A percentile compares a stretch with the other conserved stretches of the same genome.
phyloP scores from a whole-genome alignment of 306 rosid species.

The Ceratonia siliqua region DNA sequence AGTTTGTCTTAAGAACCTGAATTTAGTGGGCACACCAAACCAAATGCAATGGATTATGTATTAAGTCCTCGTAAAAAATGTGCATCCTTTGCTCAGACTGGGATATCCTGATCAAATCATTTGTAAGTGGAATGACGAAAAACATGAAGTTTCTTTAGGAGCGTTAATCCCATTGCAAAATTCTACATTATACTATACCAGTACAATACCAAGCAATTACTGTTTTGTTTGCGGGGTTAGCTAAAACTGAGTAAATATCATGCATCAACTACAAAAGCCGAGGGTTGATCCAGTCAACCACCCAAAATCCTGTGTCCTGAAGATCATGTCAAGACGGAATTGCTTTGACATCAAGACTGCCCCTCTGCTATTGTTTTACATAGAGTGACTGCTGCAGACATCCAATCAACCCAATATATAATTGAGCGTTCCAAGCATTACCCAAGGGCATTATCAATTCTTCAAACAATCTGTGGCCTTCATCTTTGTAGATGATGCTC shows the following conservation, averaged over 20 bases:
- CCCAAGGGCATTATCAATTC: constrained; percentile 34
- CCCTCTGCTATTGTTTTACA: background rate
- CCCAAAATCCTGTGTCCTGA: background rate
- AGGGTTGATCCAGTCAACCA: background rate
- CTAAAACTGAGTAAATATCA: background rate
- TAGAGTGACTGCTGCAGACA: background rate
- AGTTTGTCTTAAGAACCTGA: too few species aligned
- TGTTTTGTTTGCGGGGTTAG: background rate
- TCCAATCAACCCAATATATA: constrained; percentile 12
- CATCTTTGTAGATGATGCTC: constrained; percentile 39
- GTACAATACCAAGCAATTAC: background rate
- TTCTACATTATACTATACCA: constrained; percentile 10
- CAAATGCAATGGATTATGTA: background rate
- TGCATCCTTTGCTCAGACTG: too few species aligned
- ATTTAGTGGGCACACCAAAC: too few species aligned
- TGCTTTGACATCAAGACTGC: background rate
- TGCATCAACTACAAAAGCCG: background rate
- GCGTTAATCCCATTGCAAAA: constrained; percentile 29
- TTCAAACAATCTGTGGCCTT: background rate
- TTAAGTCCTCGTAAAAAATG: too few species aligned
- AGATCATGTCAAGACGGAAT: constrained; percentile 18
- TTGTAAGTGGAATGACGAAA: background rate
- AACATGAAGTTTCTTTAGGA: too few species aligned
- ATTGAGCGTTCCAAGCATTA: constrained; percentile 13
- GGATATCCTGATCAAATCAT: background rate